phyloP scores from a whole-genome alignment of 352 stramenopile genomes.

The Phytophthora tubulina region DNA sequence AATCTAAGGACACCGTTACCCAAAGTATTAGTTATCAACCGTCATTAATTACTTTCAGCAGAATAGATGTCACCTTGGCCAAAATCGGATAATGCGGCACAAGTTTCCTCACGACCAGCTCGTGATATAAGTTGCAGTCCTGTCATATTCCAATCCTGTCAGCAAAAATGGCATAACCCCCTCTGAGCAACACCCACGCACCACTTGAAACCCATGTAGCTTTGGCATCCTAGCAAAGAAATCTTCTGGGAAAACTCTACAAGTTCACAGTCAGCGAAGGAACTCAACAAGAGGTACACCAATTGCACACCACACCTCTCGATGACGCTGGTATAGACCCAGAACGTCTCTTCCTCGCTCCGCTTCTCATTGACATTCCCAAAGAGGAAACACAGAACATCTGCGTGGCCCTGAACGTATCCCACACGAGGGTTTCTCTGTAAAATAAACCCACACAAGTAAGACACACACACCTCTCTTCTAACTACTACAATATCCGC shows the following conservation, averaged over 20 bases:
- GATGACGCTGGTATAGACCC: constrained; percentile 77
- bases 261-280: not conserved
- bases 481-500: not conserved
- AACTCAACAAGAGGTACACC: not conserved
- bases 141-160: constrained; percentile 19
- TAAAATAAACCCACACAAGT: not conserved
- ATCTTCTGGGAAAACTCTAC: constrained; percentile 74
- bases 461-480: not conserved
- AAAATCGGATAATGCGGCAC: constrained; percentile 60
- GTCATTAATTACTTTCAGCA: not conserved
- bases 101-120: constrained; percentile 63
- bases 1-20: constrained; percentile 37
- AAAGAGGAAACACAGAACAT: constrained; percentile 77
- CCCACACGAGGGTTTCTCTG: constrained; percentile 76
- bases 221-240: constrained; percentile 77
- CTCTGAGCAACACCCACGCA: constrained; percentile 13
- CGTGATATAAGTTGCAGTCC: constrained; percentile 70
- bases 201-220: constrained; percentile 81
- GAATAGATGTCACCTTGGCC: constrained; percentile 42
- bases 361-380: constrained; percentile 48
- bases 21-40: constrained; percentile 8
- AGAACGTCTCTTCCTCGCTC: constrained; percentile 73
- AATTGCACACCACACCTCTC: constrained; percentile 45
- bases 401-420: constrained; percentile 80
- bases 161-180: not conserved